Base-by-base conservation (phyloP, 257 asterid species). In the Gentiana macrophylla region DNA sequence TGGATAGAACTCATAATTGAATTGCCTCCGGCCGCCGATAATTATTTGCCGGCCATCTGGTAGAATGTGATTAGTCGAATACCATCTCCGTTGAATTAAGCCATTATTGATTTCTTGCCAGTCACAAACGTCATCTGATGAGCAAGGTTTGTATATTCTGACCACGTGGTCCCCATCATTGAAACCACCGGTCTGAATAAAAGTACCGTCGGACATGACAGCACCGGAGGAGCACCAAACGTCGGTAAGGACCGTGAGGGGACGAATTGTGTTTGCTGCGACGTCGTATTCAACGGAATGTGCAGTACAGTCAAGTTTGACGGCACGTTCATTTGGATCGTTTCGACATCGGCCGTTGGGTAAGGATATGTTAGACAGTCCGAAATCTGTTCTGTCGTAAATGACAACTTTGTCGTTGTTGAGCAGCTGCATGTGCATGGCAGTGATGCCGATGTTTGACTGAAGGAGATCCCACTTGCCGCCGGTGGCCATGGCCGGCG, bases 1-100 rank as follows among this genome's bases (percentile, higher is more conserved):
- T 12, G 97, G 97, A 56, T 74, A 79, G 57, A 89, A 89, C 49
- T 89, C 96, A 69, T 84, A 89, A 66, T 79, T 89, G 57, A 62
- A 84, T 7, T 86, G 80, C 48, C 67, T 50, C 53, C 97, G 66
- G 1, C 97, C 97, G 1, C 96, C 97, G 35, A 89, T 80, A 48
- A 89, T 44, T 44, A 89, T 81, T 4, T 78, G 69, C 0, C 94
- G 75, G 32, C 89, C 93, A 50, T 89, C 95, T 3, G 97, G 94
- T 8, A 89, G 68, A 1, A 84, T 66, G 0, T 84, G 86, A 50
- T 81, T 79, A 0, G 94, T 67, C 10, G 94, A 65, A 43, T 89
- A 89, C 97, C 97, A 89, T 53, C 97, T 46, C 43, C 70, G 56
- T 24, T 24, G 24, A 24, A 24, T 24, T 24, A 24, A 24, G 24